phyloP scores from a whole-genome alignment of 805 yeast genomes.

The Candida endomychidarum region DNA sequence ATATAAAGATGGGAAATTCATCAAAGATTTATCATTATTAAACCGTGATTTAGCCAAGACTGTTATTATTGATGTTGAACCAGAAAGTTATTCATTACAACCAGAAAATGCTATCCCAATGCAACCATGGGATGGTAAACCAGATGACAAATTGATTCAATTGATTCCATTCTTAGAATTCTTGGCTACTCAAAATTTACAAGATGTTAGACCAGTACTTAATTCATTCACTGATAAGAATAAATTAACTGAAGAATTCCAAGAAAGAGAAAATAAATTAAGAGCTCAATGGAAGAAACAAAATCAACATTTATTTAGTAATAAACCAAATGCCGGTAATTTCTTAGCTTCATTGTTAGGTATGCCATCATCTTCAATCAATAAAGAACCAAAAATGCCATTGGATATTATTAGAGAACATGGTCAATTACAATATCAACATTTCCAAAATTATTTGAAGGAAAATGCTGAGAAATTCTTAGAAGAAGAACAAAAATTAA shows the following conservation, averaged over 20 bases:
- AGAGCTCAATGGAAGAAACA: constrained; percentile 70
- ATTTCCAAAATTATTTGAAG: constrained; percentile 62
- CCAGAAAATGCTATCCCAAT: constrained; percentile 92
- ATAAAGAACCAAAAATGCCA: constrained; percentile 68
- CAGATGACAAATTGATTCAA: constrained; percentile 75
- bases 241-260: constrained; percentile 75
- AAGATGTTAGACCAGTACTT: constrained; percentile 88
- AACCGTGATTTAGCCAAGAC: constrained; percentile 88
- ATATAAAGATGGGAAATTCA: constrained; percentile 81
- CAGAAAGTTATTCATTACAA: constrained; percentile 71
- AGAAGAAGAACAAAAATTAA: constrained; percentile 83
- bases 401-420: constrained; percentile 87
- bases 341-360: constrained; percentile 68
- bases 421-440: constrained; percentile 85
- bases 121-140: constrained; percentile 81
- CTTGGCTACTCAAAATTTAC: constrained; percentile 80
- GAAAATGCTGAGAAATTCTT: constrained; percentile 66
- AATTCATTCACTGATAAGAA: constrained; percentile 66
- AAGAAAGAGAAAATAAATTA: constrained; percentile 70
- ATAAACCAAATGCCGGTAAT: constrained; percentile 45
- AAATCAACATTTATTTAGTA: constrained; percentile 36
- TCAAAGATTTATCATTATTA: constrained; percentile 86
- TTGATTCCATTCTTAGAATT: constrained; percentile 93
- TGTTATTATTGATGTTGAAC: constrained; percentile 74
- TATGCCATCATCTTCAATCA: constrained; percentile 46